Base-by-base conservation (phyloP, 768 basidiomycete species). In the Polyporus arcularius region DNA sequence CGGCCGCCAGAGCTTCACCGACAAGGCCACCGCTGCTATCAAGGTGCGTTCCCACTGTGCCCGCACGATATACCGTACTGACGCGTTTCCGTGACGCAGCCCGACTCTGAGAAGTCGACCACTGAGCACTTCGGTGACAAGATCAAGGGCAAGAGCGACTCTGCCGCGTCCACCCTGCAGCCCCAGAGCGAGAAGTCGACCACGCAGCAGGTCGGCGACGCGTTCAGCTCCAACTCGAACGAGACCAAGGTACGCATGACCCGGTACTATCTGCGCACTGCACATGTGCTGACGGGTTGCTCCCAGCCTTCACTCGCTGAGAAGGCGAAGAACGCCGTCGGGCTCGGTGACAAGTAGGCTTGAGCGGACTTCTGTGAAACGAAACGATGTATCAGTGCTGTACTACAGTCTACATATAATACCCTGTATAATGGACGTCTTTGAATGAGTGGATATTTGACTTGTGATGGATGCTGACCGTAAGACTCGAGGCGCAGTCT, bases 51-150 rank as follows among this genome's bases (percentile, higher is more conserved):
- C 10, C n/a, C 38, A 14, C 8, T 9, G 41, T 26, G 35, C 30
- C 40, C 50, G 28, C 0, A 48, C 26, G 3, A 39, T 1, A 26
- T 26, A 26, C 21, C 53, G 12, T 31, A 15, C 15, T 12, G 26
- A 28, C 31, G 49, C 32, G 12, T 16, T 9, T 26, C 21, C 21
- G 21, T 32, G 16, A 26, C 21, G 21, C 21, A 73, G 73, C 74
- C 74, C 64, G 71, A 74, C 65, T 73, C 73, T 53, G 64, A 74
- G 70, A 76, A 76, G 72, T 68, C 74, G n/a, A 73, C 68, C 64
- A 73, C 73, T 45, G 73, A 76, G 72, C 73, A 78, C 62, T 46
- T 74, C 55, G 72, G 73, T 41, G 76, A 75, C 67, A 71, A 68
- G 66, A 10, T 77, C 68, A 71, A 71, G 67, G 73, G 74, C 57